These are phyloP conservation scores for Ambrosia trifida DNA, from an alignment of 129 eudicot species.

Conservation along the genomic window DNA sequence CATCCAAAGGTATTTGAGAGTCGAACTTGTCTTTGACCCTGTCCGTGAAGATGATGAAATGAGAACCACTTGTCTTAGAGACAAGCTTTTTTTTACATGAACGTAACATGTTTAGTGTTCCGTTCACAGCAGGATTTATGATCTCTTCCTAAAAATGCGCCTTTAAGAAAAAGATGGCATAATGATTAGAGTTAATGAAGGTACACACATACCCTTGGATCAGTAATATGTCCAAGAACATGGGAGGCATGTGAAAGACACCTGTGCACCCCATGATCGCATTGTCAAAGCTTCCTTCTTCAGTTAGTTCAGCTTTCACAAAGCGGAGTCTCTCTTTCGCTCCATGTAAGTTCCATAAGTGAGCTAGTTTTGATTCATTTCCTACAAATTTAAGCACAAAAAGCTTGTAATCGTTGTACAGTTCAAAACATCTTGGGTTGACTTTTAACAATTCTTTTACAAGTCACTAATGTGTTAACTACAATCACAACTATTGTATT, in stretches of 20 bases:
- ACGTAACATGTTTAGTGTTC: slow-evolving; percentile 77
- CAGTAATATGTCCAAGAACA: slow-evolving; percentile 47
- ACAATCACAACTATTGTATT: background rate
- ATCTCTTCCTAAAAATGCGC: slow-evolving; percentile 50
- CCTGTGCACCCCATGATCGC: no score
- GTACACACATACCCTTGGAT: slow-evolving; percentile 51
- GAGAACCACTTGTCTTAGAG: slow-evolving; percentile 73
- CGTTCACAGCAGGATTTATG: slow-evolving; percentile 77
- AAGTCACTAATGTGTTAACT: no score
- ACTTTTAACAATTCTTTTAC: no score
- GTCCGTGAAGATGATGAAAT: slow-evolving; percentile 87
- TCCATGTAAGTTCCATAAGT: slow-evolving; percentile 78
- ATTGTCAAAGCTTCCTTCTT: slow-evolving; percentile 25
- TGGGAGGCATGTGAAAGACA: slow-evolving; percentile 56
- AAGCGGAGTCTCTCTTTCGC: slow-evolving; percentile 80
- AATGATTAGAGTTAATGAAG: background rate
- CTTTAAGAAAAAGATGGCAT: background rate
- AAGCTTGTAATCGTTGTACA: background rate
- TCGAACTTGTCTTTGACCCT: slow-evolving; percentile 59
- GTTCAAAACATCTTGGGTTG: background rate
- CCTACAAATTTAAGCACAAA: slow-evolving; percentile 37
- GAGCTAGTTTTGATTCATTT: slow-evolving; percentile 62
- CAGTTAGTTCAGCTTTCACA: slow-evolving; percentile 66
- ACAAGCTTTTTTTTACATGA: slow-evolving; percentile 82
- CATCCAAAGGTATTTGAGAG: slow-evolving; percentile 58